Evolutionary conservation across 768 basidiomycete species (phyloP).

Genomic region (Tulasnella sp.): DNA sequence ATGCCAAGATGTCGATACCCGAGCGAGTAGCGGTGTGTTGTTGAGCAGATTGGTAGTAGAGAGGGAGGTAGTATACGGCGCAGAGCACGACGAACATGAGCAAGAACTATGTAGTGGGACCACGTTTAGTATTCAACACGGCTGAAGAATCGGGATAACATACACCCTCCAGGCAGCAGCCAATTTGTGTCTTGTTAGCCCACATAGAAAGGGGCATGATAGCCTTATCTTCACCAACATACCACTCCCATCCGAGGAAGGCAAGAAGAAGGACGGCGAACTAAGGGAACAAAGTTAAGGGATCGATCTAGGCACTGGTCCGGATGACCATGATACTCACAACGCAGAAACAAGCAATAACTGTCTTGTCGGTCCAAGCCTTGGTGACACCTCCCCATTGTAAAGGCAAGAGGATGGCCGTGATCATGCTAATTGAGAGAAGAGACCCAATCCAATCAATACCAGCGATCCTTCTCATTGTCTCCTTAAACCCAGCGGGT

Average conservation of each 20-base stretch:
- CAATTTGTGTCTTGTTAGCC: slow-evolving; percentile 42
- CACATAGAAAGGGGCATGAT: slow-evolving; percentile 47
- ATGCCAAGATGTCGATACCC: slow-evolving; percentile 47
- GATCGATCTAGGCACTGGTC: slow-evolving; percentile 36
- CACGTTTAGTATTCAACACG: not conserved
- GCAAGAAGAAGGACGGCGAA: slow-evolving; percentile 43
- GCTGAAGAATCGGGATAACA: not conserved
- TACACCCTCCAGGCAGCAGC: slow-evolving; percentile 41
- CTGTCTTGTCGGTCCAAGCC: slow-evolving; percentile 46
- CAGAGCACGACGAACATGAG: slow-evolving; percentile 38
- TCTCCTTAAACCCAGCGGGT: slow-evolving; percentile 36
- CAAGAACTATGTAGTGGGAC: slow-evolving; percentile 36
- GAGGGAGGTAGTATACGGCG: slow-evolving; percentile 45
- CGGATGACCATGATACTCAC: not conserved
- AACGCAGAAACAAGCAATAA: slow-evolving; percentile 43
- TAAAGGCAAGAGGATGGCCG: slow-evolving; percentile 48
- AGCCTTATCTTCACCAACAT: slow-evolving; percentile 43
- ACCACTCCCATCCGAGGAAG: slow-evolving; percentile 45
- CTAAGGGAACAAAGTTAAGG: slow-evolving; percentile 30
- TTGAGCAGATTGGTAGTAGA: slow-evolving; percentile 43
- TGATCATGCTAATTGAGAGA: slow-evolving; percentile 45
- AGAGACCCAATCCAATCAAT: slow-evolving; percentile 49
- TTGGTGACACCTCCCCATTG: slow-evolving; percentile 51
- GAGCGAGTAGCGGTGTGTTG: slow-evolving; percentile 44
- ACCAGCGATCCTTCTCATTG: slow-evolving; percentile 34